phyloP scores from a whole-genome alignment of 2,329 filamentous ascomycete genomes.

The Arachnomyces sp. region DNA sequence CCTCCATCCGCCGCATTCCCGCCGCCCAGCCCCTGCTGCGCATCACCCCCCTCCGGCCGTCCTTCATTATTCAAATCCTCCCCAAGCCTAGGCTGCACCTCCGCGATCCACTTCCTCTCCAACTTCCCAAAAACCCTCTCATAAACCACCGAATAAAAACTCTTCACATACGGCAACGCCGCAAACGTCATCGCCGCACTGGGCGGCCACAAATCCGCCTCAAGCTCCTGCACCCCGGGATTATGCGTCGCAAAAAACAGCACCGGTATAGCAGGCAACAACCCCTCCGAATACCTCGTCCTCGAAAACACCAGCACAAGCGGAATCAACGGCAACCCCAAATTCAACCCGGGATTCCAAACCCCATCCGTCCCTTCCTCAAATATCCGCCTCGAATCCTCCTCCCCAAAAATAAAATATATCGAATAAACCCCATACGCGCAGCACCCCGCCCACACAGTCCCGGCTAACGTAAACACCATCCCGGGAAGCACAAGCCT shows the following conservation, averaged over 20 bases:
- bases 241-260: slow-evolving; percentile 43
- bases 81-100: slow-evolving; percentile 50
- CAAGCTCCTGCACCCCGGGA: slow-evolving; percentile 33
- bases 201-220: slow-evolving; percentile 57
- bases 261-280: slow-evolving; percentile 56
- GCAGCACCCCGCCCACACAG: slow-evolving; percentile 44
- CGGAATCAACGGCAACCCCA: slow-evolving; percentile 60
- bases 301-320: slow-evolving; percentile 60
- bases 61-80: slow-evolving; percentile 17
- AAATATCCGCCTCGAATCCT: slow-evolving; percentile 52
- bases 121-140: slow-evolving; percentile 49
- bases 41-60: slow-evolving; percentile 1
- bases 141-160: slow-evolving; percentile 56
- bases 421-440: slow-evolving; percentile 56
- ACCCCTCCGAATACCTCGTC: slow-evolving; percentile 53
- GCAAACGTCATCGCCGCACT: slow-evolving; percentile 58
- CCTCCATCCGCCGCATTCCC: slow-evolving; percentile 18
- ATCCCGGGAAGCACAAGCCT: slow-evolving; percentile 58
- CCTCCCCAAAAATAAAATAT: slow-evolving; percentile 56
- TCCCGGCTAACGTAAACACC: slow-evolving; percentile 42
- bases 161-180: slow-evolving; percentile 56
- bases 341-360: slow-evolving; percentile 43
- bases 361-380: slow-evolving; percentile 26
- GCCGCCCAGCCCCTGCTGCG: slow-evolving; percentile 6
- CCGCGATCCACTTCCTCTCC: slow-evolving; percentile 54